Conservation (phyloP, 139 green algal species). For the Dunaliella primolecta region DNA sequence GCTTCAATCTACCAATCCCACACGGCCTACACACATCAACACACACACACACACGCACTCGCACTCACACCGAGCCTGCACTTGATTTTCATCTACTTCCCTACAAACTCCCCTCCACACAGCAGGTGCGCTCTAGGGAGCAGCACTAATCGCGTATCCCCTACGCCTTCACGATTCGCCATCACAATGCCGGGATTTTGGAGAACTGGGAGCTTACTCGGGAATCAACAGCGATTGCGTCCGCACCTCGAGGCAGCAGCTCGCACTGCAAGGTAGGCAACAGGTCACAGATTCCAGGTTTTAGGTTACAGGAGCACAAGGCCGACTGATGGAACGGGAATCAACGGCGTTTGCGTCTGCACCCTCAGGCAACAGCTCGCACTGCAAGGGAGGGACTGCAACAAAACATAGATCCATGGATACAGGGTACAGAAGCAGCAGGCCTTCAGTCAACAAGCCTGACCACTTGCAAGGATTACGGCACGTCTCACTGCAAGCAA, state of each 20-base stretch:
- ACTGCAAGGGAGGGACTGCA: neutral
- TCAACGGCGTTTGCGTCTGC: neutral
- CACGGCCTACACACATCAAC: neutral
- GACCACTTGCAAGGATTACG: too few relatives aligned
- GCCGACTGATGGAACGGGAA: too few relatives aligned
- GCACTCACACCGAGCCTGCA: neutral
- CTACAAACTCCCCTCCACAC: neutral
- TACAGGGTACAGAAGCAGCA: too few relatives aligned
- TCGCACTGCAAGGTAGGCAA: constrained; percentile 72
- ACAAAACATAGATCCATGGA: too few relatives aligned
- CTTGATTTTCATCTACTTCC: neutral
- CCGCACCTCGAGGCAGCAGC: constrained; percentile 61
- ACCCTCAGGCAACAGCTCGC: constrained; percentile 63
- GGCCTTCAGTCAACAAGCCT: too few relatives aligned
- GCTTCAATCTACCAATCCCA: too few relatives aligned
- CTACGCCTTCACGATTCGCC: neutral
- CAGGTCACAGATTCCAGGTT: too few relatives aligned
- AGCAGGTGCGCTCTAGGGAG: neutral
- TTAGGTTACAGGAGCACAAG: too few relatives aligned
- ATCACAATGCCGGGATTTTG: neutral
- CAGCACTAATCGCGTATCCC: neutral
- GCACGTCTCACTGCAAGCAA: too few relatives aligned
- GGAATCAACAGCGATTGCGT: constrained; percentile 6
- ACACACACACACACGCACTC: neutral
- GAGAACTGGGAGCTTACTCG: constrained; percentile 15